Base-by-base conservation (phyloP, 495 filamentous ascomycete genomes). In the Diplogelasinospora grovesii region DNA sequence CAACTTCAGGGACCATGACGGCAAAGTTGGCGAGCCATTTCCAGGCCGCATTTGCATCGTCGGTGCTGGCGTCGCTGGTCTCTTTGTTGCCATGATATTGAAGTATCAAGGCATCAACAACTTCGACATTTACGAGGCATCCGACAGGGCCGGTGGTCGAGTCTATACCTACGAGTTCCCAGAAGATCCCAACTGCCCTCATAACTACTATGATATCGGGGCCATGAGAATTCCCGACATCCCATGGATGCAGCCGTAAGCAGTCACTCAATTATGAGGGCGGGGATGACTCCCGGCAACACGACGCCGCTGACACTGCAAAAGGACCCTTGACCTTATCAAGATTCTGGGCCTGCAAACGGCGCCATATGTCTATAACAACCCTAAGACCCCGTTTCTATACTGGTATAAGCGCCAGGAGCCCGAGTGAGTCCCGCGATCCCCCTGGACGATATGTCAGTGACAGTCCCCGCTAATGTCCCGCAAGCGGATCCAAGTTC, bases 181-280 rank as follows among this genome's bases (percentile, higher is more conserved):
- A 8, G 20, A 55, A 25, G 22, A 38, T 32, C 16, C 24, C n/a
- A 31, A 30, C 10, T 30, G 26, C 19, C 20, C 23, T 10, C 61
- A 63, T 23, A 44, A 66, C 36, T 70, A 71, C 45, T 71, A 60
- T 38, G 67, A 71, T 48, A 54, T 63, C 18, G 68, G 67, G 1
- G 64, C 62, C 2, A 70, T 68, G 65, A 43, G 66, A 22, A 67
- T 54, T 40, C 66, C 66, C 5, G 19, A 60, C 11, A 62, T 45
- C 16, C 10, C 21, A 3, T 31, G 53, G 3, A 63, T 65, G 60
- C n/a, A n/a, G 7, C 22, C 6, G 11, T 40, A 36, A 22, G 52
- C 39, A 22, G n/a, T n/a, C n/a, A n/a, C n/a, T n/a, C n/a, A n/a
- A n/a, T n/a, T n/a, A n/a, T n/a, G n/a, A n/a, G n/a, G n/a, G n/a